Evolutionary conservation across 306 rosid species (phyloP), one percentile per base, ranked within the genome.

Genomic region (Cicer yamashitae): DNA sequence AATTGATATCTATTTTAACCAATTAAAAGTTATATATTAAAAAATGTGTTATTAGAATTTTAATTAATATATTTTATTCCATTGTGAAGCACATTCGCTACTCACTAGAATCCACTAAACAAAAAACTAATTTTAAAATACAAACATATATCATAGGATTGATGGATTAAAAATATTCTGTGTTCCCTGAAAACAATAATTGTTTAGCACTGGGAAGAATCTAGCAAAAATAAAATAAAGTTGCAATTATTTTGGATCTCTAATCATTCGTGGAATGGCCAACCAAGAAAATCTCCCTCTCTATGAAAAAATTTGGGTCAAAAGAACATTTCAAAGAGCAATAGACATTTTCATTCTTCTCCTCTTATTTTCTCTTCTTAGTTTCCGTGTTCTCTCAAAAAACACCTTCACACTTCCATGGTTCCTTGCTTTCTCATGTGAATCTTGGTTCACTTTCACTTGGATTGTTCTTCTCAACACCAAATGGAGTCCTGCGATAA

Each of bases 371-470:
- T 77, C 39, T 20, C 76, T 92, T 15, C 84, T 87, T 2, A 14
- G 2, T 48, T 82, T 78, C 62, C 93, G 96, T 13, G 1, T 88
- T 7, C 56, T 59, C 52, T 63, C 81, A 1, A 2, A 3, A 11
- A 59, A 44, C n/a, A 72, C 3, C 71, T 82, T 81, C 66, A 86
- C 83, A 41, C 41, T 71, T 64, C 77, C 90, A 50, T 84, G 84
- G 81, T 67, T 88, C 37, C 82, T 83, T 11, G 96, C 96, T 44
- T 85, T 92, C 71, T 15, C 81, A 6, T 92, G 86, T 43, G 96
- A 90, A 75, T 82, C 82, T 2, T 88, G 85, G 85, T 92, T 92
- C 84, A 46, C 90, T 39, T 71, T 79, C 81, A 50, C 70, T 3
- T 84, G 87, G 90, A 3, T 85, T 63, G 84, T 87, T 1, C 17